Base-by-base conservation (phyloP, 805 yeast genomes). In the Candida qinlingensis region DNA sequence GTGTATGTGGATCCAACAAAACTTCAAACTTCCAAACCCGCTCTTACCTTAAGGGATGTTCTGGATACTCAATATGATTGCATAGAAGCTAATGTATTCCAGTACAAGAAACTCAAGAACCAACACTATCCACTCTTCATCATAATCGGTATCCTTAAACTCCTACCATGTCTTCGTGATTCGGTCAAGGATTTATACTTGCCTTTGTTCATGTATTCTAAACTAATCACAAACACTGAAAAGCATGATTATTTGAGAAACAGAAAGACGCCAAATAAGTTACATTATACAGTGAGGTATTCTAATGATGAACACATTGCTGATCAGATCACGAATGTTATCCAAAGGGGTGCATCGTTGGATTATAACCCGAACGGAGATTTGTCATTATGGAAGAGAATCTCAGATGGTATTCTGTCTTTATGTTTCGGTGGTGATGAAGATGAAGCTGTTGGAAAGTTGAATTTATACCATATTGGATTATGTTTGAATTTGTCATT, bases 391-490 rank as follows among this genome's bases (percentile, higher is more conserved):
- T 19, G 19, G 19, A 19, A 19, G 19, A 19, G 19, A 19, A 19
- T 19, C 19, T 19, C 19, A 19, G 19, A 19, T 19, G 19, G 19
- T 2, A 19, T 19, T 19, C 19, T 19, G 3, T 19, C 19, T 19
- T 19, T 19, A 19, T 19, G 19, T 19, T 19, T 19, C 19, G 19
- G 19, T 19, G 19, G 19, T 19, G 19, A 19, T 37, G 19, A 10
- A 8, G 43, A 48, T 8, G 13, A 19, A 25, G 43, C 38, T 9
- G 13, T 42, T 29, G 38, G 19, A 33, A 34, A 25, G 8, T 26
- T 44, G n/a, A 42, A 50, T 34, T 7, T 42, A 10, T 39, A 51
- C 7, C 41, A 39, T 31, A 37, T 48, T 45, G 51, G 54, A 19
- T 19, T 37, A 7, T 43, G 42, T 8, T 25, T 45, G 8, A 45